Evolutionary conservation across 75 land plant species (phyloP).

Genomic region (Chamaecyparis obtusa): DNA sequence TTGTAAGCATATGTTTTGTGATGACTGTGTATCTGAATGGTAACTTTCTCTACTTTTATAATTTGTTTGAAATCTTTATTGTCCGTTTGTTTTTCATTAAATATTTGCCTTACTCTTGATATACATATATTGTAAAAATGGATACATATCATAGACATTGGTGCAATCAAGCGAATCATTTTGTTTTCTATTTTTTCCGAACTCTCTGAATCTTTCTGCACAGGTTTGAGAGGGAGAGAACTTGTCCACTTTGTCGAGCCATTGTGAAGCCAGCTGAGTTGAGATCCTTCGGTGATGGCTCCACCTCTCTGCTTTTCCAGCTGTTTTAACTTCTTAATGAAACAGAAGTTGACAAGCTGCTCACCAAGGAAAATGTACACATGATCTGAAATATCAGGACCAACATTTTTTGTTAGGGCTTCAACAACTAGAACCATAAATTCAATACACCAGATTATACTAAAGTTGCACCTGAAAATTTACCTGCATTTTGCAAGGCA

Average conservation of each 20-base stretch:
- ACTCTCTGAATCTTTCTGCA: background rate
- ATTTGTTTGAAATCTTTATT: background rate
- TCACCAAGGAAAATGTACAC: background rate
- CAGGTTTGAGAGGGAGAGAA: slow-evolving; percentile 54
- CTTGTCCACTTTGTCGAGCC: slow-evolving; percentile 44
- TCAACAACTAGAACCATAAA: background rate
- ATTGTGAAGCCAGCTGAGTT: slow-evolving; percentile 38
- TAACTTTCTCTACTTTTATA: slow-evolving; percentile 8
- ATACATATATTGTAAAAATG: background rate
- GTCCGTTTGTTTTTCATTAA: background rate
- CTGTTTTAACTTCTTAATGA: slow-evolving; percentile 17
- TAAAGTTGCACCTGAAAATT: background rate
- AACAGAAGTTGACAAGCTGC: background rate
- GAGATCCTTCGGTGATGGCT: slow-evolving; percentile 46
- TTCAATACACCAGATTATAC: background rate
- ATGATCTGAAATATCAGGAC: background rate
- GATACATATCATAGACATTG: too few species aligned
- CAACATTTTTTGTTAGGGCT: background rate
- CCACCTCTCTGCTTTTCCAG: slow-evolving; percentile 42
- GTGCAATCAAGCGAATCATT: background rate
- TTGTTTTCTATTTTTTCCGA: background rate
- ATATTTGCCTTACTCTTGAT: background rate
- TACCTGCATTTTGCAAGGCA: background rate
- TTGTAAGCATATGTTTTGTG: slow-evolving; percentile 50
- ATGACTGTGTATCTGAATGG: slow-evolving; percentile 53